Conservation (phyloP, 805 yeast genomes). For the Wickerhamomyces rabaulensis region DNA sequence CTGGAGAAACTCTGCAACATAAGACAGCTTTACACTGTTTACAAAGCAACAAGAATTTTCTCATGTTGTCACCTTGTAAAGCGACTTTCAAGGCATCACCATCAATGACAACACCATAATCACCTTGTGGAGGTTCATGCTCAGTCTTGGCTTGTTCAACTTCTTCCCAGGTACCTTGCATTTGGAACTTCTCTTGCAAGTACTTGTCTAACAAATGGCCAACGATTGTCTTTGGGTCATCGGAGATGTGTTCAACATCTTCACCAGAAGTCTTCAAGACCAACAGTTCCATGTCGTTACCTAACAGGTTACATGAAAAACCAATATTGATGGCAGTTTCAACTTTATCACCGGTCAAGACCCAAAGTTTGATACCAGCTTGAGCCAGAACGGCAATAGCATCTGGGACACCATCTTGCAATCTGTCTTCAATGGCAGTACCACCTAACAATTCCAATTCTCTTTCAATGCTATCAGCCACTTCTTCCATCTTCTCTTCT, state of each 20-base stretch:
- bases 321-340: conserved; percentile 88
- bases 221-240: conserved; percentile 28
- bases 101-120: conserved; percentile 66
- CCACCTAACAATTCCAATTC: conserved; percentile 69
- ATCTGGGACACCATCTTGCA: conserved; percentile 85
- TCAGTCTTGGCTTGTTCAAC: conserved; percentile 44
- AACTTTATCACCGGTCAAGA: conserved; percentile 83
- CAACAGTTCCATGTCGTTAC: conserved; percentile 69
- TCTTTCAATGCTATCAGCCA: conserved; percentile 68
- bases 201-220: conserved; percentile 38
- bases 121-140: conserved; percentile 66
- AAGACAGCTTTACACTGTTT: conserved; percentile 75
- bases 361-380: conserved; percentile 85
- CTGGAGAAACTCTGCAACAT: conserved; percentile 81
- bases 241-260: conserved; percentile 42
- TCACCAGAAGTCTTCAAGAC: conserved; percentile 57
- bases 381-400: conserved; percentile 62
- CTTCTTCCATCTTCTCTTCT: conserved; percentile 68
- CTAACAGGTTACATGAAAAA: conserved; percentile 73
- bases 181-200: conserved; percentile 39
- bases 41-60: conserved; percentile 65
- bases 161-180: conserved; percentile 56
- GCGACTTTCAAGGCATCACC: conserved; percentile 67
- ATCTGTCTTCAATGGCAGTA: conserved; percentile 80
- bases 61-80: conserved; percentile 34